Evolutionary conservation across 2,329 filamentous ascomycete species (phyloP).

Genomic region (Aquanectria penicillioides): DNA sequence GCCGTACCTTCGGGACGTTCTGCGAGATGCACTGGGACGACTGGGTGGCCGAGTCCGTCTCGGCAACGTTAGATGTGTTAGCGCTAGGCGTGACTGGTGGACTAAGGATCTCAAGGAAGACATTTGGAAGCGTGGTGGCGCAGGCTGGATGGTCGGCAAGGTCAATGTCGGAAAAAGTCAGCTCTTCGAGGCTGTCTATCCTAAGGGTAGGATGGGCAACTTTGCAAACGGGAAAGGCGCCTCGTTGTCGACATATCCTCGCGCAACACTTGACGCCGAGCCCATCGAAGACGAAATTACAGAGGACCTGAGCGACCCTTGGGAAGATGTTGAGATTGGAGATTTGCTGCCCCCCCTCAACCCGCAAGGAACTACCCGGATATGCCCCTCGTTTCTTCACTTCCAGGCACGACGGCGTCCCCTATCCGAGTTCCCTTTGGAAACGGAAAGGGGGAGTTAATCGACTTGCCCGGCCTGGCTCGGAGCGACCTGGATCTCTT

Average conservation of each 20-base stretch:
- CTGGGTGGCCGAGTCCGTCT: constrained; percentile 77
- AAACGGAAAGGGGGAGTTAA: constrained; percentile 85
- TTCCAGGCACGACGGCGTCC: constrained; percentile 93
- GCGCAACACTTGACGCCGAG: constrained; percentile 21
- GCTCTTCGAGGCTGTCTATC: constrained; percentile 87
- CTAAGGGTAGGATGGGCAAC: constrained; percentile 71
- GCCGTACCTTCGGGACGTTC: constrained; percentile 81
- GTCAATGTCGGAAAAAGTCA: constrained; percentile 97
- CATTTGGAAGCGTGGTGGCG: constrained; percentile 85
- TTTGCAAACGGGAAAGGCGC: constrained; percentile 19
- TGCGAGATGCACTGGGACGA: constrained; percentile 79
- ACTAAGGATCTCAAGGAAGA: constrained; percentile 86
- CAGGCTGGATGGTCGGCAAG: constrained; percentile 96
- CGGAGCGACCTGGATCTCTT: constrained; percentile 78
- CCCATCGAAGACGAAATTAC: constrained; percentile 45
- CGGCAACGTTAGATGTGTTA: constrained; percentile 88
- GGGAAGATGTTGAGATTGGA: constrained; percentile 50
- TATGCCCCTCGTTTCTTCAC: constrained; percentile 86
- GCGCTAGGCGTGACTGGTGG: constrained; percentile 90
- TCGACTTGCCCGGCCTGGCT: constrained; percentile 88
- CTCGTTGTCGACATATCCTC: constrained; percentile 29
- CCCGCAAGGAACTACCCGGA: constrained; percentile 79
- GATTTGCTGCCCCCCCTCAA: constrained; percentile 81
- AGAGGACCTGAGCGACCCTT: constrained; percentile 18
- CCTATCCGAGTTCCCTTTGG: constrained; percentile 95